A percentile compares a stretch with the other conserved stretches of the same genome.
These are phyloP conservation scores for Limtongia smithiae DNA, from an alignment of 805 yeast species.

Conservation along the genomic window DNA sequence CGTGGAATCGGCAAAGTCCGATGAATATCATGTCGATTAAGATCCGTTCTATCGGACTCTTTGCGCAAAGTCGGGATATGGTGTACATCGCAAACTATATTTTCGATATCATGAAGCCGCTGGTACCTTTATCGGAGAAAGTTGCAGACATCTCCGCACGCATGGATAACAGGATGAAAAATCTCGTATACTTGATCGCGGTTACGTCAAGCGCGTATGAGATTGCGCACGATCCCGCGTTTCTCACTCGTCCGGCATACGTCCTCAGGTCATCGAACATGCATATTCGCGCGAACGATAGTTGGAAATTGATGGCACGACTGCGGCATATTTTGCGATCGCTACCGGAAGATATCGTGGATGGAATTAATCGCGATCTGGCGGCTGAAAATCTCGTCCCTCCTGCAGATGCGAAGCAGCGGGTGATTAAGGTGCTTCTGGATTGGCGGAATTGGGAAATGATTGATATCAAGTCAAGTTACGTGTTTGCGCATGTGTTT, in stretches of 20 bases:
- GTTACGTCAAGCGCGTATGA: slow-evolving; percentile 49
- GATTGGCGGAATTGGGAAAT: slow-evolving; percentile 94
- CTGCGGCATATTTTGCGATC: slow-evolving; percentile 66
- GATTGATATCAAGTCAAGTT: slow-evolving; percentile 54
- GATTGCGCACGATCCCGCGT: slow-evolving; percentile 81
- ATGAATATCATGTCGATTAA: slow-evolving; percentile 30
- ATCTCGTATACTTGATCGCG: slow-evolving; percentile 44
- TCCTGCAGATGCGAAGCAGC: slow-evolving; percentile 51
- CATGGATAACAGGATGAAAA: slow-evolving; percentile 27
- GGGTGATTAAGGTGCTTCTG: slow-evolving; percentile 57
- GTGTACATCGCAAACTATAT: slow-evolving; percentile 33
- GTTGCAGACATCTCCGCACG: slow-evolving; percentile 20
- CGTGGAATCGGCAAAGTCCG: slow-evolving; percentile 33
- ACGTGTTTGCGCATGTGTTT: slow-evolving; percentile 53
- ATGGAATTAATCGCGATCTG: slow-evolving; percentile 43
- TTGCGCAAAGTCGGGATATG: slow-evolving; percentile 37
- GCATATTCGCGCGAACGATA: slow-evolving; percentile 74
- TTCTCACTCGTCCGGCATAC: slow-evolving; percentile 83
- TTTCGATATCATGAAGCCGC: slow-evolving; percentile 21
- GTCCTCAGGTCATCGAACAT: slow-evolving; percentile 65
- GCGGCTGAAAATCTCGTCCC: slow-evolving; percentile 6
- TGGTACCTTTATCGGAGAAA: slow-evolving; percentile 31
- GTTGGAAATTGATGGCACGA: slow-evolving; percentile 84
- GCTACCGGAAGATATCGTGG: slow-evolving; percentile 46
- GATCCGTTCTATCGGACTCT: slow-evolving; percentile 36